Evolutionary conservation across 768 basidiomycete species (phyloP).

Genomic region (Leccinum ochraceum): DNA sequence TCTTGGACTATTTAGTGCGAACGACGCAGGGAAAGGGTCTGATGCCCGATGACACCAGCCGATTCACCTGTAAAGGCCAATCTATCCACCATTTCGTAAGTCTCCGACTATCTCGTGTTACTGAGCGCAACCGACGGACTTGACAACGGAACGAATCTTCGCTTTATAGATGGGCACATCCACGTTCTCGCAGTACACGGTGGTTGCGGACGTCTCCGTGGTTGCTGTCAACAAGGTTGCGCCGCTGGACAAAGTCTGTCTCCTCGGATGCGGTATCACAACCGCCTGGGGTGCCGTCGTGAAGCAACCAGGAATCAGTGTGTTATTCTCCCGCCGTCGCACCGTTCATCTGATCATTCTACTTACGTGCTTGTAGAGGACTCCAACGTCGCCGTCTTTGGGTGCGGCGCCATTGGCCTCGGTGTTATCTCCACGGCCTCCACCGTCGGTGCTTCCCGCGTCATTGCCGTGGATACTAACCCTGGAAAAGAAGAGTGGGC

Average conservation of each 20-base stretch:
- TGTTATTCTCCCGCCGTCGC: conserved; percentile 27
- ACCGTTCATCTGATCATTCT: not conserved
- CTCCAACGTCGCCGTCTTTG: conserved; percentile 92
- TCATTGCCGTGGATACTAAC: conserved; percentile 94
- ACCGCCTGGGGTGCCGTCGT: conserved; percentile 97
- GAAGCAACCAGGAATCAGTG: conserved; percentile 87
- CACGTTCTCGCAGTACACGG: conserved; percentile 99
- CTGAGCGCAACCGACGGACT: not conserved
- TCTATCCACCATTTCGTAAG: conserved; percentile 89
- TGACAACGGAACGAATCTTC: not conserved
- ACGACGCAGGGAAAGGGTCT: conserved; percentile 91
- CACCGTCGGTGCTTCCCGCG: conserved; percentile 76
- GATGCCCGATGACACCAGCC: conserved; percentile 88
- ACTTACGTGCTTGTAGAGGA: conserved; percentile 49
- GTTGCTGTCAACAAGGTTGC: conserved; percentile 86
- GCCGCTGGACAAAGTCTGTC: conserved; percentile 94
- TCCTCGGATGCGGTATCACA: conserved; percentile 95
- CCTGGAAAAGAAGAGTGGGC: conserved; percentile 86
- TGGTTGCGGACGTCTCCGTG: conserved; percentile 95
- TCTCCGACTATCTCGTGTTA: conserved; percentile 8
- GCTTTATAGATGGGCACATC: conserved; percentile 92
- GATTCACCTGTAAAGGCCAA: conserved; percentile 90
- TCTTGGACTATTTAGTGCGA: conserved; percentile 56
- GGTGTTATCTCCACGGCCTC: conserved; percentile 84
- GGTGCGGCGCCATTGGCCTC: conserved; percentile 94